Evolutionary conservation across 2,329 filamentous ascomycete genomes (phyloP), one percentile per base, ranked within the genome.

Genomic region (Nothopassalora personata): DNA sequence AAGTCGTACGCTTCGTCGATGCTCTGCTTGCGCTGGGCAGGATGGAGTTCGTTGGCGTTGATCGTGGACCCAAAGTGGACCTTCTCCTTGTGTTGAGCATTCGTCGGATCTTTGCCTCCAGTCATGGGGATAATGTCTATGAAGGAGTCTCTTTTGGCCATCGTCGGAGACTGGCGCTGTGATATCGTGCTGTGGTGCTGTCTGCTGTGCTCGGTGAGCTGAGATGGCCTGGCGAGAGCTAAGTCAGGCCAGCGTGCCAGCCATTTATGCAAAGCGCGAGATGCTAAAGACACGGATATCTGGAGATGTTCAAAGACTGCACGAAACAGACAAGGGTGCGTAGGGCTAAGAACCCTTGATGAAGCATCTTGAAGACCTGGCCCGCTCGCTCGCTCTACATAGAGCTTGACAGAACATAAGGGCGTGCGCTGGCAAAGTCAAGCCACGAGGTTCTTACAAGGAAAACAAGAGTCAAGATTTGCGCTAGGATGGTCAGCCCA

Each of bases 1-100:
- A 59, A 61, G 9, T 61, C 51, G 43, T 59, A 58, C 3, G 61
- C 61, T 30, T 61, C 59, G 45, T 63, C 57, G 6, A 59, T 45
- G 13, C 50, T 57, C n/a, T 34, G 18, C 30, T 48, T 55, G 27
- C 49, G 49, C n/a, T 9, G 28, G 5, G 34, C 5, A 9, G n/a
- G 27, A 30, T 19, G 23, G 18, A 10, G n/a, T 27, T 6, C 27
- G 28, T 27, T 30, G 19, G 48, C 48, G 2, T 27, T 23, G 9
- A 48, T 48, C 5, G 46, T 48, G 1, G 48, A 8, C 9, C 9
- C 23, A 18, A 51, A 51, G 28, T n/a, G 8, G 1, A 4, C 28
- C 28, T 33, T 33, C 10, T 51, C 48, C 8, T 4, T 11, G 30
- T 27, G n/a, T 31, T 18, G 27, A 33, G 23, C 9, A n/a, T n/a